Conservation (phyloP, 2,329 filamentous ascomycete genomes). For the Ophiostoma australiae region DNA sequence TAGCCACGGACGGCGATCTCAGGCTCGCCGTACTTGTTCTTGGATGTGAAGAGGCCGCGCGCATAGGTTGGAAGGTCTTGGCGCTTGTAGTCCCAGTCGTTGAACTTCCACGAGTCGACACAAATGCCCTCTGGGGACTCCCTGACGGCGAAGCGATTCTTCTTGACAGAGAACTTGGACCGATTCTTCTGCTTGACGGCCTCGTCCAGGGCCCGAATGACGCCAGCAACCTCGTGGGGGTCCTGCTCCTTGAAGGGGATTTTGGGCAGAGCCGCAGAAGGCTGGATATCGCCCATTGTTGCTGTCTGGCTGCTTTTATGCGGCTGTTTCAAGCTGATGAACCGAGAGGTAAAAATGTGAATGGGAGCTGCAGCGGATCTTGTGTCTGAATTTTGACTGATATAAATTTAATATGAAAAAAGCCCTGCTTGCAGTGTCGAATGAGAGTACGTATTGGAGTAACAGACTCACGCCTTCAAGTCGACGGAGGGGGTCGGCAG, state of each 20-base stretch:
- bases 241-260: slow-evolving; percentile 67
- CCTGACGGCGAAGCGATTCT: slow-evolving; percentile 67
- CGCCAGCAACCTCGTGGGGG: slow-evolving; percentile 56
- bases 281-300: background rate
- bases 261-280: slow-evolving; percentile 28
- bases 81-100: slow-evolving; percentile 95
- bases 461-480: background rate
- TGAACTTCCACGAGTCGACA: slow-evolving; percentile 88
- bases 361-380: background rate
- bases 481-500: background rate
- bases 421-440: background rate
- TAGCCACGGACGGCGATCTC: slow-evolving; percentile 89
- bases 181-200: slow-evolving; percentile 52
- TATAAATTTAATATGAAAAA: background rate
- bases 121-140: slow-evolving; percentile 57
- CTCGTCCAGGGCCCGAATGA: slow-evolving; percentile 61
- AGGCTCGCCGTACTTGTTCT: slow-evolving; percentile 53
- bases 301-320: background rate
- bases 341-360: background rate
- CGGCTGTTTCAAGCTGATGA: background rate
- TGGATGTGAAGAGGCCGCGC: slow-evolving; percentile 85
- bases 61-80: slow-evolving; percentile 82
- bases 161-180: slow-evolving; percentile 67
- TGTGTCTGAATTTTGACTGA: background rate
- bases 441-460: background rate